A percentile compares a stretch with the other conserved stretches of the same genome.
Conservation (phyloP, 208 protist genomes). For the Leishmania tropica region DNA sequence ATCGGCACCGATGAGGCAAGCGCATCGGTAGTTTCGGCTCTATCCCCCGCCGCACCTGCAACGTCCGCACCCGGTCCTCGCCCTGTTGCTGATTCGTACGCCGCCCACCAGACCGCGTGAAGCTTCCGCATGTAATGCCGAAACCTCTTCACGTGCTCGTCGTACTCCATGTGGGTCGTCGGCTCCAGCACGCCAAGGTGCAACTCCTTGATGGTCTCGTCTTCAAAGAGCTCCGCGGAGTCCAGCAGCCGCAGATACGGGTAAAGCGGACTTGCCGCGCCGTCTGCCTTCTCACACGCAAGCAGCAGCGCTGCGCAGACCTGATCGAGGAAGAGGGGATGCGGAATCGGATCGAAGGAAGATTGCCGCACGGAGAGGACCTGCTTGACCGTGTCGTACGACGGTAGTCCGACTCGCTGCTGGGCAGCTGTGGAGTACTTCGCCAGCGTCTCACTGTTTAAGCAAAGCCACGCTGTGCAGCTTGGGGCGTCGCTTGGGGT, state of each 20-base stretch:
- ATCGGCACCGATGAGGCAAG: not conserved
- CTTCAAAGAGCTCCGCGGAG: constrained; percentile 41
- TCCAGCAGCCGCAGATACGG: constrained; percentile 51
- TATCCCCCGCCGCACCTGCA: not conserved
- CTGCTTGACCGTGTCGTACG: constrained; percentile 30
- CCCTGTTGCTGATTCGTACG: constrained; percentile 20
- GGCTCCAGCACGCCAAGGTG: constrained; percentile 68
- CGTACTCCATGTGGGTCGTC: constrained; percentile 59
- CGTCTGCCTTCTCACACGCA: constrained; percentile 53
- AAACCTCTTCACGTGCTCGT: constrained; percentile 55
- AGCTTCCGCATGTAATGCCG: constrained; percentile 53
- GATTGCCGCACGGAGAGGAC: constrained; percentile 37
- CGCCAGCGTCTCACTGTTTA: constrained; percentile 52
- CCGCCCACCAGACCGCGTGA: constrained; percentile 47
- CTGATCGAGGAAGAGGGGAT: constrained; percentile 72
- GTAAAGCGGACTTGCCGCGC: constrained; percentile 41
- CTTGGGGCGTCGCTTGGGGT: not conserved
- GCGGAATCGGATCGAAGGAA: constrained; percentile 61
- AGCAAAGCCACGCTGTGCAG: not conserved
- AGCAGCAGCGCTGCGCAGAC: constrained; percentile 60
- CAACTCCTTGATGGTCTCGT: constrained; percentile 60
- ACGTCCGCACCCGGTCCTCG: not conserved
- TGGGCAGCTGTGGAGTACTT: constrained; percentile 29
- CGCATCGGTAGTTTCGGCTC: not conserved
- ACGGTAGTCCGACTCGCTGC: constrained; percentile 33